Base-by-base conservation (phyloP, 352 stramenopile species). In the Globisporangium carolinianum region DNA sequence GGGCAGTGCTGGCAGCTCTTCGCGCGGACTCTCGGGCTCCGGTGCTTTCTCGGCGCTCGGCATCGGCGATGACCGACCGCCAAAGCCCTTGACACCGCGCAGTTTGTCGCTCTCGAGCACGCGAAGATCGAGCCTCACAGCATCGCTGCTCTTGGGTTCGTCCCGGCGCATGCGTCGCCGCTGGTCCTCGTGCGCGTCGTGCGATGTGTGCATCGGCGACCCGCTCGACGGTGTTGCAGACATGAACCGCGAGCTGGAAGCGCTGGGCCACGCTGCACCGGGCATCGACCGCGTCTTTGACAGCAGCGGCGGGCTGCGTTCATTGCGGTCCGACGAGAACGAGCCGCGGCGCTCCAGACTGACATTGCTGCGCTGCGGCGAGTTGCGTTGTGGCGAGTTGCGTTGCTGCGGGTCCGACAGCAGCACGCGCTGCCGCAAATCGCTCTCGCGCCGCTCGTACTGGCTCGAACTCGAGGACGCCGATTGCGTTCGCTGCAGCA, bases 1-100 rank as follows among this genome's bases (percentile, higher is more conserved):
- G 7, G 79, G 82, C 15, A 91, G 60, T 24, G 68, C 67, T 61
- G 82, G 79, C 1, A 83, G 58, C 39, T 89, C 79, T 66, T 91
- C 82, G 43, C 64, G 65, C 37, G 53, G 50, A 41, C 56, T 61
- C 15, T 24, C 47, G 7, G 18, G 17, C 39, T 60, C 55, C 24
- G 24, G 24, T 32, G 24, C 2, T 32, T 11, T 46, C 14, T 41
- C 51, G 14, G 5, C 51, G 4, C 55, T n/a, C 24, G 37, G 8
- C n/a, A n/a, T 53, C n/a, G 58, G 42, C 18, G 58, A 58, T 11
- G 50, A 53, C 43, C 58, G 54, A 42, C 43, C 52, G 24, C 41
- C 15, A 41, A 42, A 46, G 43, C 37, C 41, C 6, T 39, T 43
- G 32, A 51, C 24, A 8, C 39, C 18, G 10, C 50, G 51, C 7